Base-by-base conservation (phyloP, 352 stramenopile species). In the Pythium aristosporum region DNA sequence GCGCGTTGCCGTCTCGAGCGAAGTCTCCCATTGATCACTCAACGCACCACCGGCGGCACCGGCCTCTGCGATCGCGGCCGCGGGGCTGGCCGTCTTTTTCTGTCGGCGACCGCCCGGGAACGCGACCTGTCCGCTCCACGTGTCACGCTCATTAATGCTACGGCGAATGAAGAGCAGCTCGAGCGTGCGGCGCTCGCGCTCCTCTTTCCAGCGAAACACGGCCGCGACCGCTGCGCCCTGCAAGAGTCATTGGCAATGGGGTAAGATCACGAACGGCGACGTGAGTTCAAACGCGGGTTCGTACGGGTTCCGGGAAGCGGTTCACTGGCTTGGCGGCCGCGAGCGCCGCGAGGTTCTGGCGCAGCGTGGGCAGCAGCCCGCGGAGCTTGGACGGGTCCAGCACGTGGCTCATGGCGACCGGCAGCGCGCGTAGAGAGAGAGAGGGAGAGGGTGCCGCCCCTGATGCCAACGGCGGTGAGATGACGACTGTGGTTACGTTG, bases 91-190 rank as follows among this genome's bases (percentile, higher is more conserved):
- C 13, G 61, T 68, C 37, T 88, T 85, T 55, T 88, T 84, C 71
- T 92, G 78, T 7, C 82, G 75, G 9, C 74, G 80, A 21, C 87
- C 87, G 18, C 87, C 85, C 1, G 86, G 87, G 59, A 95, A 93
- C 18, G 87, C 87, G 16, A 95, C 70, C 50, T 95, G 87, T 1
- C 87, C 85, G 48, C 87, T 95, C 87, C 87, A 95, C 37, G 76
- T 76, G 65, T 95, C 87, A 36, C 77, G 73, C 42, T 88, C 72
- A 55, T 92, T 95, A 57, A 91, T 68, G 20, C 74, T 78, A 25
- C 87, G 84, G 9, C 84, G 79, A 57, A 95, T 85, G 43, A 93
- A 85, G 23, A 95, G 71, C 53, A 95, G 57, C 60, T 95, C 77
- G 0, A 95, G 71, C 52, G 80, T 84, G 13, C 43, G 68, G 43